Conservation (phyloP, 2,329 filamentous ascomycete species). For the Trichoderma lentiforme region DNA sequence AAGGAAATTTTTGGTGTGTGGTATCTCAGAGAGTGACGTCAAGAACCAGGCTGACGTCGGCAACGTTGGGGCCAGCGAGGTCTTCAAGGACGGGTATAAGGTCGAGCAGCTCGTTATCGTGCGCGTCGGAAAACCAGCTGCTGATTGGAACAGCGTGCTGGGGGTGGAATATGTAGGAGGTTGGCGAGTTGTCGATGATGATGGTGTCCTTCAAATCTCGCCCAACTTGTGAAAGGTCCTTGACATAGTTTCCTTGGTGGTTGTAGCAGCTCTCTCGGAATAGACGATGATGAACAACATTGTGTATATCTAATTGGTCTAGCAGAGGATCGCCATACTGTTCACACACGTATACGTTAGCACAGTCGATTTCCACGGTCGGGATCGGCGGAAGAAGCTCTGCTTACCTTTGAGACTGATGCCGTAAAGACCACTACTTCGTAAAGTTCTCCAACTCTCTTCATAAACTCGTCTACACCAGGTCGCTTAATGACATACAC, state of each 20-base stretch:
- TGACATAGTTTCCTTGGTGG: conserved; percentile 98
- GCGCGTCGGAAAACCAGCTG: conserved; percentile 99
- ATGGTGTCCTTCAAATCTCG: conserved; percentile 96
- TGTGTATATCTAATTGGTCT: conserved; percentile 95
- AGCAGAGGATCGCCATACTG: conserved; percentile 94
- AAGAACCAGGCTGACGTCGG: conserved; percentile 94
- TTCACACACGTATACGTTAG: neutral
- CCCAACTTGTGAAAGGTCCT: conserved; percentile 95
- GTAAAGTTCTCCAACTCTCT: conserved; percentile 93
- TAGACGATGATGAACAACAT: conserved; percentile 90
- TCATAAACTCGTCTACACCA: conserved; percentile 99
- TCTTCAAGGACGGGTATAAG: conserved; percentile 98
- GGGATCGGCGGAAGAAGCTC: neutral
- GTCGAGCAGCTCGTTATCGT: conserved; percentile 97
- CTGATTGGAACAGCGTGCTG: conserved; percentile 98
- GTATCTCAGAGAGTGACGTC: conserved; percentile 72
- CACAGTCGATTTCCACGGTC: neutral
- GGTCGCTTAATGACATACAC: conserved; percentile 99
- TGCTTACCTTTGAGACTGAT: conserved; percentile 85
- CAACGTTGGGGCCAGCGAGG: conserved; percentile 80
- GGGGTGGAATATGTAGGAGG: conserved; percentile 98
- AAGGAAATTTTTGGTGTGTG: conserved; percentile 27
- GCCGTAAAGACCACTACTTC: conserved; percentile 99
- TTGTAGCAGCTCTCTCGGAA: conserved; percentile 99
- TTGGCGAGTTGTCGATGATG: conserved; percentile 99